These are phyloP conservation scores for Metschnikowia cerradonensis DNA, from an alignment of 805 yeast species.

Conservation along the genomic window DNA sequence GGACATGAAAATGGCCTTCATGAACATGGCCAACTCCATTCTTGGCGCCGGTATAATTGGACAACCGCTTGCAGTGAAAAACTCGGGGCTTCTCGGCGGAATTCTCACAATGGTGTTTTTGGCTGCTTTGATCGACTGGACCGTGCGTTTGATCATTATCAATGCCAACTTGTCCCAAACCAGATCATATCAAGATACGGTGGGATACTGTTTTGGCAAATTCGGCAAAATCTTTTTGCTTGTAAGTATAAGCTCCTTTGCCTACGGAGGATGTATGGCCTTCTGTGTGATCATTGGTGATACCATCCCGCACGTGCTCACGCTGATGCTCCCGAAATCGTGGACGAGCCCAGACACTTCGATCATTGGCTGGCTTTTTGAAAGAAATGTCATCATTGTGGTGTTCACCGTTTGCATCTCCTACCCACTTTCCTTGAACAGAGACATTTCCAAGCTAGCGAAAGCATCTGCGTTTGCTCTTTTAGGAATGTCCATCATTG, in stretches of 20 bases:
- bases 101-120: conserved; percentile 53
- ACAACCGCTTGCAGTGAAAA: conserved; percentile 81
- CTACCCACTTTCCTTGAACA: conserved; percentile 74
- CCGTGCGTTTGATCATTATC: conserved; percentile 69
- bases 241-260: conserved; percentile 79
- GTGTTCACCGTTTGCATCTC: conserved; percentile 69
- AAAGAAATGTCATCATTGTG: conserved; percentile 67
- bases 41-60: conserved; percentile 96
- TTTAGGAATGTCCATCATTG: conserved; percentile 77
- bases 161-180: conserved; percentile 78
- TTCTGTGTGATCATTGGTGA: conserved; percentile 94
- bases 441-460: conserved; percentile 81
- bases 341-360: conserved; percentile 25
- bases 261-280: conserved; percentile 92
- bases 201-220: conserved; percentile 70
- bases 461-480: conserved; percentile 84
- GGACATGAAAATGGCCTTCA: conserved; percentile 76
- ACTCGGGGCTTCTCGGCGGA: conserved; percentile 78
- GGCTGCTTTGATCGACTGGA: conserved; percentile 83
- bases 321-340: conserved; percentile 54
- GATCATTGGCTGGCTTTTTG: conserved; percentile 48
- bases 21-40: conserved; percentile 96
- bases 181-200: conserved; percentile 81
- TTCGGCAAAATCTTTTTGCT: conserved; percentile 65
- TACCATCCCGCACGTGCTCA: conserved; percentile 84